These are phyloP conservation scores for Yamadazyma trypodendri DNA, from an alignment of 1,139 yeast genomes.

Conservation along the genomic window DNA sequence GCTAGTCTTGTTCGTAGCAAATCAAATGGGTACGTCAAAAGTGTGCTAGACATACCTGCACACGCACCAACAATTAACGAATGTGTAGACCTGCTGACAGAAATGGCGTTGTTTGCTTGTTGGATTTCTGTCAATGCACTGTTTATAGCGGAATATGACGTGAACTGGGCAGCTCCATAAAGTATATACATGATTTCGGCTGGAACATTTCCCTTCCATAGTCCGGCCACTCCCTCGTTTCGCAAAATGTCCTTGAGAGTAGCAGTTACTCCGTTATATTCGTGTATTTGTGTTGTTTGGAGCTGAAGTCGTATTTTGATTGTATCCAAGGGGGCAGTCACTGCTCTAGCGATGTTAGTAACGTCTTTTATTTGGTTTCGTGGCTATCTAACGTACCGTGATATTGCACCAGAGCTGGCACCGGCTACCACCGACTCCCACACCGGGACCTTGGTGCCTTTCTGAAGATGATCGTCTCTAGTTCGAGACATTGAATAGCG, in stretches of 20 bases:
- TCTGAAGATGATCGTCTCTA: slow-evolving; percentile 49
- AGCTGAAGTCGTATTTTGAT: slow-evolving; percentile 84
- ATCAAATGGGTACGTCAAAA: slow-evolving; percentile 84
- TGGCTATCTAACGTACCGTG: slow-evolving; percentile 26
- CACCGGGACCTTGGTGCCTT: slow-evolving; percentile 49
- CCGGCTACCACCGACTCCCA: slow-evolving; percentile 61
- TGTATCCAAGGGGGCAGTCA: slow-evolving; percentile 89
- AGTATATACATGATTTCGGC: slow-evolving; percentile 82
- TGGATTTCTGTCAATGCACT: slow-evolving; percentile 28
- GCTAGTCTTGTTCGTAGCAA: slow-evolving; percentile 81
- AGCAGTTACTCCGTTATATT: slow-evolving; percentile 14
- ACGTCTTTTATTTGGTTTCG: neutral
- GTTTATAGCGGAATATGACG: slow-evolving; percentile 63
- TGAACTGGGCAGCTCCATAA: slow-evolving; percentile 85
- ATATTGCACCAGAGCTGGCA: slow-evolving; percentile 66
- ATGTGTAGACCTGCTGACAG: slow-evolving; percentile 40
- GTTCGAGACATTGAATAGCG: neutral
- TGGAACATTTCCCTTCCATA: slow-evolving; percentile 96
- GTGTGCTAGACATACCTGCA: slow-evolving; percentile 75
- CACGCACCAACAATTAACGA: slow-evolving; percentile 68
- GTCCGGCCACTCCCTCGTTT: slow-evolving; percentile 45
- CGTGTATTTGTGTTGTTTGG: slow-evolving; percentile 16
- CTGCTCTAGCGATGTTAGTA: slow-evolving; percentile 37
- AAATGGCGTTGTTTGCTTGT: slow-evolving; percentile 23
- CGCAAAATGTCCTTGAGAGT: slow-evolving; percentile 24